Conservation (phyloP, 345 rosid species). For the Arabis hirsuta region DNA sequence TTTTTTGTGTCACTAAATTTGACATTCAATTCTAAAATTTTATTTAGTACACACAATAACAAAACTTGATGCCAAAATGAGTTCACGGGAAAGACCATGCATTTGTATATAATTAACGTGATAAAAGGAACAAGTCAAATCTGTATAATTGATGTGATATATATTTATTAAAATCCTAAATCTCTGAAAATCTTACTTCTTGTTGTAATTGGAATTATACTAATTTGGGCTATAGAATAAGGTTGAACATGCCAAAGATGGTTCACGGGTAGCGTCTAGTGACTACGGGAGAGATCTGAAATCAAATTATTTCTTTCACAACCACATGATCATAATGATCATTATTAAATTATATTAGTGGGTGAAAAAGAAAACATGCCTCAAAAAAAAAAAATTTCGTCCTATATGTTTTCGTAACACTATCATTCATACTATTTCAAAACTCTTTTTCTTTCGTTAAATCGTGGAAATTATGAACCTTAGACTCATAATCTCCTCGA, state of each 20-base stretch:
- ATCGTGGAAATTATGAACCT: no score
- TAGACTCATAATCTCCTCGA: no score
- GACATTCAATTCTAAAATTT: no score
- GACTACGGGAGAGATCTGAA: slow-evolving; percentile 18
- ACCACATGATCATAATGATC: background rate
- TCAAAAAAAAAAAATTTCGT: no score
- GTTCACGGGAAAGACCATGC: no score
- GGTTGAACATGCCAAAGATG: slow-evolving; percentile 27
- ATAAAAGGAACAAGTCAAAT: slow-evolving; percentile 1
- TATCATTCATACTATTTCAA: no score
- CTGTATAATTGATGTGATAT: slow-evolving; percentile 18
- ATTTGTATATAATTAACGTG: background rate
- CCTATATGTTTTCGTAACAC: no score
- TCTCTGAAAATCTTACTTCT: background rate
- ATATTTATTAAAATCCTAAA: background rate
- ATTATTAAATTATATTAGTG: background rate
- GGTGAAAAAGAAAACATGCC: background rate
- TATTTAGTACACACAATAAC: no score
- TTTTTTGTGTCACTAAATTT: no score
- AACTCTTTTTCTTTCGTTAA: no score
- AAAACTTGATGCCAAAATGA: no score
- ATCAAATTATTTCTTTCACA: slow-evolving; percentile 18
- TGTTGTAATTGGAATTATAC: slow-evolving; percentile 8
- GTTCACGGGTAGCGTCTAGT: slow-evolving; percentile 32
- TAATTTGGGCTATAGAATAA: slow-evolving; percentile 1